Conservation (phyloP, 441 rosid genomes). For the Pelargonium fulgidum region DNA sequence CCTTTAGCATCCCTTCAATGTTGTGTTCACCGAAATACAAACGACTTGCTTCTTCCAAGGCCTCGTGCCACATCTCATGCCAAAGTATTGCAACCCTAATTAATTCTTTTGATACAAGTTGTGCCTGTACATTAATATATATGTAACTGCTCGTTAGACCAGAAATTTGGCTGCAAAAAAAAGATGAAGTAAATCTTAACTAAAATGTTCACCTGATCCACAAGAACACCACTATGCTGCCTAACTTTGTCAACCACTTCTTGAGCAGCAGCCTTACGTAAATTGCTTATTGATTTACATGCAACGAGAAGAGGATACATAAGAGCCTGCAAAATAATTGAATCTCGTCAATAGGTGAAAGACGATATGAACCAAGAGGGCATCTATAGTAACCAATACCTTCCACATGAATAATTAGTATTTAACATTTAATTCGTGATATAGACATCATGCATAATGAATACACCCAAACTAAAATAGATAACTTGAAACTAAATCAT, state of each 20-base stretch:
- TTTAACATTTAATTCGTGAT: background rate
- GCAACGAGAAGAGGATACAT: conserved; percentile 99
- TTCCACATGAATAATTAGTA: too few species aligned
- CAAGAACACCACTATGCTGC: conserved; percentile 89
- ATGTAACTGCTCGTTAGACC: conserved; percentile 16
- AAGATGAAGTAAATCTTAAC: background rate
- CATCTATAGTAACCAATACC: background rate
- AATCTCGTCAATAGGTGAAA: background rate
- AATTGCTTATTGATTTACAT: conserved; percentile 92
- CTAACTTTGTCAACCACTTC: conserved; percentile 98
- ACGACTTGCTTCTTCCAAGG: conserved; percentile 99
- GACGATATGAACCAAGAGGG: conserved; percentile 5
- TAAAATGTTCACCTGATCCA: conserved; percentile 65
- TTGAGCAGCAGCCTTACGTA: conserved; percentile 90
- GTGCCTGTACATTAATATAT: conserved; percentile 50
- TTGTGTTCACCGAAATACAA: conserved; percentile 97
- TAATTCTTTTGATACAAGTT: conserved; percentile 86
- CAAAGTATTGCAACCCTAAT: conserved; percentile 98
- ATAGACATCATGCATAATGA: background rate
- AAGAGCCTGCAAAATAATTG: conserved; percentile 61
- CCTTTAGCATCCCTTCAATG: conserved; percentile 95
- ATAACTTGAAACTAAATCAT: background rate
- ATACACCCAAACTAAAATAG: background rate
- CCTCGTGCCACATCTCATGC: conserved; percentile 99
- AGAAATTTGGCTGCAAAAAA: background rate